Evolutionary conservation across 495 filamentous ascomycete species (phyloP), one percentile per base, ranked within the genome.

Genomic region (Parmelia sp.): DNA sequence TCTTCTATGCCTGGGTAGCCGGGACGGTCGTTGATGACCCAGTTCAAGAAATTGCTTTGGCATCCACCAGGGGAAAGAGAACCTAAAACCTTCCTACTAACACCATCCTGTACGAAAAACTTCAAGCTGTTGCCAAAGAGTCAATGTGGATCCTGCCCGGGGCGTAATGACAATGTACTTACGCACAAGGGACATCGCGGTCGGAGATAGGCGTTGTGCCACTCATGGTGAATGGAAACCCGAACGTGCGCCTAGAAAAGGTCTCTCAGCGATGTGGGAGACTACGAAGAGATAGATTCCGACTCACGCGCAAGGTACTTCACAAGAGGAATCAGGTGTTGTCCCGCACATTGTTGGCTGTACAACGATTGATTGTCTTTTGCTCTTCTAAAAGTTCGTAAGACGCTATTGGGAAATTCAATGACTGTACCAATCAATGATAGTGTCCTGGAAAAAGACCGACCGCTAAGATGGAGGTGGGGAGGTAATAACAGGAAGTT

Each of bases 331-430:
- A 11, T 36, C 35, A 7, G 53, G 53, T 25, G 40, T 57, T 4
- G 61, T 57, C 2, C 61, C 61, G 33, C 61, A 63, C 61, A 63
- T 63, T 33, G 51, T 35, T 33, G 8, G n/a, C 11, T 31, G 29
- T 33, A 11, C n/a, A 14, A 31, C 21, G 37, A 56, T 17, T 25
- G 4, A 12, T 23, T 23, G n/a, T 15, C 39, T 17, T 9, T 21
- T 4, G 12, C 25, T 45, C 14, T 7, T 35, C 17, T 19, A 31
- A 25, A 17, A 21, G 15, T 23, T 10, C 19, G 37, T 12, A 17
- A 35, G 31, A 15, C 10, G 36, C 3, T 42, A 14, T 27, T 7
- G 8, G 10, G 25, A 6, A 45, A 21, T n/a, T 21, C 3, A 0
- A 2, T 33, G 17, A 33, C 27, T 29, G 21, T 33, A 11, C 15